phyloP scores from a whole-genome alignment of 768 basidiomycete genomes.

The Termitomyces titanicus region DNA sequence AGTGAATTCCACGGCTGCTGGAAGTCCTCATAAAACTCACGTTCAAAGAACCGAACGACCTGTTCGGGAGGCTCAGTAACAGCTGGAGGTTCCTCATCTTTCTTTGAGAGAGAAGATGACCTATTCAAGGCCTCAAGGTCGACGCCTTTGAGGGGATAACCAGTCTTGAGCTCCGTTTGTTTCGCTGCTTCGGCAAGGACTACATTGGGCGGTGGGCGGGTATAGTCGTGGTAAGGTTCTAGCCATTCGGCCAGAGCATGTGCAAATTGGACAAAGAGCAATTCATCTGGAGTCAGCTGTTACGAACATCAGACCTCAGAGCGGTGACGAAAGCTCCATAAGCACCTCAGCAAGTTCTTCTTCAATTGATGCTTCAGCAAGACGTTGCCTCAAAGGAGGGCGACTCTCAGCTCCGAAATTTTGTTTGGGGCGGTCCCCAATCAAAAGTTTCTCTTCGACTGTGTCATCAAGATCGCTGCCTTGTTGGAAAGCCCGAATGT shows the following conservation, averaged over 20 bases:
- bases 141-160: conserved; percentile 62
- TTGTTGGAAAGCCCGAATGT: conserved; percentile 74
- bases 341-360: conserved; percentile 55
- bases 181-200: conserved; percentile 76
- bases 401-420: conserved; percentile 45
- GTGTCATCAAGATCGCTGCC: conserved; percentile 78
- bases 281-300: conserved; percentile 68
- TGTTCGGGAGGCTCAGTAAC: conserved; percentile 57
- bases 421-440: conserved; percentile 77
- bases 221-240: conserved; percentile 69
- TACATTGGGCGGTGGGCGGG: conserved; percentile 64
- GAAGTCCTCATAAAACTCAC: conserved; percentile 27
- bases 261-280: conserved; percentile 53
- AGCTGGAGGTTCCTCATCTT: conserved; percentile 69
- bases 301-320: background rate
- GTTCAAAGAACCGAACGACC: conserved; percentile 58
- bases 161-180: conserved; percentile 67
- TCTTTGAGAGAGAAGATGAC: conserved; percentile 48
- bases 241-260: conserved; percentile 69
- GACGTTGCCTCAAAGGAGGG: conserved; percentile 54
- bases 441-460: conserved; percentile 77
- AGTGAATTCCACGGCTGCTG: background rate
- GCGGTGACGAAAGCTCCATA: background rate
- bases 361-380: conserved; percentile 38
- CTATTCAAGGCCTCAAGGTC: conserved; percentile 43